Evolutionary conservation across 495 filamentous ascomycete species (phyloP), one percentile per base, ranked within the genome.

Genomic region (Eremomyces bilateralis): DNA sequence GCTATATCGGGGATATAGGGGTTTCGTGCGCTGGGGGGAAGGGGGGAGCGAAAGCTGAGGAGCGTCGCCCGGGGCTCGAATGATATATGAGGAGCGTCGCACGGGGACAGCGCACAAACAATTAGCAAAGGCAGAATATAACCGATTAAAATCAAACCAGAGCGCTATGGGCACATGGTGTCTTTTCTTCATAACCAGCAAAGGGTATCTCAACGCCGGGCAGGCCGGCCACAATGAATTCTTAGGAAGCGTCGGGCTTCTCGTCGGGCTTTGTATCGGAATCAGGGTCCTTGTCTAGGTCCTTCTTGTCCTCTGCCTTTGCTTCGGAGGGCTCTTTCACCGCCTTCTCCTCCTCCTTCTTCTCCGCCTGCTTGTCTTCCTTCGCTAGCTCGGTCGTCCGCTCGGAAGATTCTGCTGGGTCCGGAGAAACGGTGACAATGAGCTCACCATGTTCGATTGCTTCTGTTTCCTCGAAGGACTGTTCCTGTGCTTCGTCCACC

Each of bases 361-460:
- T 32, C 18, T 32, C 30, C 30, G 6, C 30, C 30, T 32, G 6
- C 8, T 8, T 32, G 10, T 32, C 30, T 17, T 32, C 30, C 30
- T 11, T 18, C 8, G 30, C 18, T 18, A 28, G 8, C 8, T 8
- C 24, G 8, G 24, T 8, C 24, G 8, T 13, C n/a, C n/a, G n/a
- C n/a, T n/a, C n/a, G n/a, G n/a, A n/a, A n/a, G n/a, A n/a, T n/a
- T n/a, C n/a, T n/a, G n/a, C n/a, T n/a, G n/a, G n/a, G n/a, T n/a
- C n/a, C n/a, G n/a, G n/a, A n/a, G n/a, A n/a, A n/a, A n/a, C n/a
- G n/a, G n/a, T n/a, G n/a, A n/a, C n/a, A n/a, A n/a, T n/a, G n/a
- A n/a, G n/a, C n/a, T n/a, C n/a, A n/a, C n/a, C n/a, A n/a, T n/a
- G n/a, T n/a, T n/a, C n/a, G n/a, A n/a, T n/a, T n/a, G n/a, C 24